Base-by-base conservation (phyloP, 75 land plant species). In the Isoetes taiwanensis region DNA sequence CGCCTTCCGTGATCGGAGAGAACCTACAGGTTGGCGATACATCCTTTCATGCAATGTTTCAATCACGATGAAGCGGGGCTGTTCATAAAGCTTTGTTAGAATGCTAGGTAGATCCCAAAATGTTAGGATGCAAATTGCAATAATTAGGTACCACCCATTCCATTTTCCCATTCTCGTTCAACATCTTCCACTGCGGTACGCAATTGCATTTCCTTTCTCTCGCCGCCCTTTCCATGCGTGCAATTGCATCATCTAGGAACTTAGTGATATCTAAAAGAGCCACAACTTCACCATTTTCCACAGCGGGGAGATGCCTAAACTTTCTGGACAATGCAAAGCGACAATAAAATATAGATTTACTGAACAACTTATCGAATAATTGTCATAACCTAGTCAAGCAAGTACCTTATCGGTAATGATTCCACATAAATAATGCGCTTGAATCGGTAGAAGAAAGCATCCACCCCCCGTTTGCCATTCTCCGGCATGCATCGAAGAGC, bases 391-490 rank as follows among this genome's bases (percentile, higher is more conserved):
- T n/a, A n/a, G n/a, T n/a, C n/a, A n/a, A n/a, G n/a, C n/a, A n/a
- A n/a, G n/a, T 29, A 80, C 97, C 84, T 90, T 90, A 56, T 90
- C 97, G 0, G 97, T 90, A 17, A 90, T 74, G 46, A 90, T 90
- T 5, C 97, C 97, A 32, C 88, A 90, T n/a, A 90, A 46, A 82
- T 43, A 90, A 62, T 30, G 84, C 93, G 50, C 79, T 80, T 1
- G 87, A 60, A 76, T 90, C 97, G 0, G 87, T 86, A 55, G 86
- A 90, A 64, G 14, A 80, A 86, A 41, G 97, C 97, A 65, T 86
- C 97, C 1, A 90, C 93, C 28, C 91, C 65, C n/a, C 97, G 76
- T 24, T 67, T 3, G 79, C 82, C 97, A 90, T 90, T 48, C 97
- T 64, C 25, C 93, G 66, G 62, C 97, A 90, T 2, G 97, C 97